Base-by-base conservation (phyloP, 2,329 filamentous ascomycete genomes). In the Trichophyton rubrum region DNA sequence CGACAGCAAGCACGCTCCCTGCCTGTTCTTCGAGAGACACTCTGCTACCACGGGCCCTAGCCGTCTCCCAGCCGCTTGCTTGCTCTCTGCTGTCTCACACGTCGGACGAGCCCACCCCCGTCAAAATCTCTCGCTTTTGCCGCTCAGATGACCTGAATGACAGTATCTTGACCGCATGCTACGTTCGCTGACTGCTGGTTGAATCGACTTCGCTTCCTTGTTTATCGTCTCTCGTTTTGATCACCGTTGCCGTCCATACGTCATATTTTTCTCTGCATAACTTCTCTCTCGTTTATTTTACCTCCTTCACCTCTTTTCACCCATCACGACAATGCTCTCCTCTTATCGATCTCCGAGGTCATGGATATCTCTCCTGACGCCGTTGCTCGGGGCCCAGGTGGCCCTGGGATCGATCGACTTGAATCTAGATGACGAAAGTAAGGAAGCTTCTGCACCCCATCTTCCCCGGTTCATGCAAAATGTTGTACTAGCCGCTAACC, bases 341-440 rank as follows among this genome's bases (percentile, higher is more conserved):
- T 35, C 27, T 30, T 22, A n/a, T 45, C 56, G n/a, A 15, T 59
- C 56, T 45, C 33, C 24, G 33, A 22, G 20, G 57, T 53, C 38
- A 62, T 62, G 61, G 60, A 35, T 56, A 15, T 51, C 59, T 24
- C 47, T 61, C 11, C 60, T 64, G 51, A 58, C 62, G 22, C 27
- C 61, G 33, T 56, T 70, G 15, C 63, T 70, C 22, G 66, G 64
- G 38, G 61, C 63, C 38, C 66, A 66, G 64, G 53, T 64, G 60
- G 66, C 62, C n/a, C 61, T 64, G 56, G 66, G 62, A 56, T 53
- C 61, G 22, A 67, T 67, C 51, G 22, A 63, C n/a, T 60, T 72
- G n/a, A 64, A 70, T 40, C 20, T 70, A n/a, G 62, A 64, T 43
- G 62, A 66, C 62, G 61, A 65, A 62, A 62, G 73, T 68, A 30